Base-by-base conservation (phyloP, 1,139 yeast species). In the Nadsonia commutata region DNA sequence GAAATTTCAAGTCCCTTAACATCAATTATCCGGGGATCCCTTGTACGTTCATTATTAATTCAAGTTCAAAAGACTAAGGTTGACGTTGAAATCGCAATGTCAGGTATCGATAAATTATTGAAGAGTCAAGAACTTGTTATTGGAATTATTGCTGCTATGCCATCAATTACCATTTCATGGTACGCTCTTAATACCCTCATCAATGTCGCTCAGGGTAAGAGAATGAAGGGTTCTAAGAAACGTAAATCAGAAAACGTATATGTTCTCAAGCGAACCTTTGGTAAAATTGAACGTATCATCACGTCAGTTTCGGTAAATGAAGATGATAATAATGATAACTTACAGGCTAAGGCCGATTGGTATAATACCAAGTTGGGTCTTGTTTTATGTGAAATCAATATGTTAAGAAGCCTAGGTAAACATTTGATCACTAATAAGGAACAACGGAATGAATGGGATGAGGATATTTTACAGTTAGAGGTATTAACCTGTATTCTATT, bases 31-130 rank as follows among this genome's bases (percentile, higher is more conserved):
- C 64, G 67, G 7, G 98, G 97, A 2, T 74, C 78, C 43, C 69
- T 90, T 49, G 64, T 86, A 7, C 71, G 95, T 42, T 78, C 90
- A 11, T 62, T 90, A 40, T 63, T 90, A 53, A 88, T 90, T 48
- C 97, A 90, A 60, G 68, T 90, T 8, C 98, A 90, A 59, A 90
- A 90, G 62, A 81, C 95, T 13, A 90, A 90, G 63, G 96, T 90
- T 13, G 98, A 90, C 58, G 95, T 95, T 2, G 90, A 84, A 31
- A 68, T 86, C 7, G 97, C 95, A 0, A 74, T 90, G 49, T 77
- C 72, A 52, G 97, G 97, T 7, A 88, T 90, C 49, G 97, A 90
- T 62, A 80, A 83, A 58, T 66, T 90, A 51, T 70, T 90, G 44
- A 81, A 85, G 59, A 80, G 93, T 39, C 98, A 90, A 63, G 95